Evolutionary conservation across 805 yeast genomes (phyloP), one percentile per base, ranked within the genome.

Genomic region (Lipomyces mesembrius): DNA sequence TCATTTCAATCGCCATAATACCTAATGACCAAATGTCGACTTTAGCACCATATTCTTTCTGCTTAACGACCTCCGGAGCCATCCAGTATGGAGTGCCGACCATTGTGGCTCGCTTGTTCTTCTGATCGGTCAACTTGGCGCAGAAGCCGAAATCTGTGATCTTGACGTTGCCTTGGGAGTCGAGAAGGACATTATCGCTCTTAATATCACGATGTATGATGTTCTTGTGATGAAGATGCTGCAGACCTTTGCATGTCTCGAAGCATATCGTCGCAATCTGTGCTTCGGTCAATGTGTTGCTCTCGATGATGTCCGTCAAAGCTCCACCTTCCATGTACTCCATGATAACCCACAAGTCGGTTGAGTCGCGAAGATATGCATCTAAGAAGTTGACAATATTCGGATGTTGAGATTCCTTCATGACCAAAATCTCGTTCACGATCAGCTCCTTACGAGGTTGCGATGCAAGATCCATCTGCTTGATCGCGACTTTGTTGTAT

Each of bases 281-380:
- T 61, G 87, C 85, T 78, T 95, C 99, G 20, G 85, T 84, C 73
- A 95, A 79, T 77, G 65, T 88, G 77, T 93, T 93, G 79, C 92
- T 91, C 64, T 92, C 97, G 75, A 96, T 93, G 53, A 96, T 91
- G 79, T 95, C 99, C 0, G 98, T 95, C 72, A 95, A 81, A 3
- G 97, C 90, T 0, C 99, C 99, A 63, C 99, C 99, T 80, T 96
- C 98, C 99, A 95, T 95, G 77, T 88, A 96, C 78, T 95, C 99
- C 99, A 95, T 95, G 39, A 96, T 90, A n/a, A 95, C 99, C 97
- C 98, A 94, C 67, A 95, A 82, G 75, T 95, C 98, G 66, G 85
- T 84, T 59, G 83, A 82, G 3, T 92, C 91, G 63, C 92, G 84
- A 69, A 94, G 80, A 75, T 91, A 96, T 0, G 97, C 92, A 75